phyloP scores from a whole-genome alignment of 2,329 filamentous ascomycete species.

The Fusarium sp. region DNA sequence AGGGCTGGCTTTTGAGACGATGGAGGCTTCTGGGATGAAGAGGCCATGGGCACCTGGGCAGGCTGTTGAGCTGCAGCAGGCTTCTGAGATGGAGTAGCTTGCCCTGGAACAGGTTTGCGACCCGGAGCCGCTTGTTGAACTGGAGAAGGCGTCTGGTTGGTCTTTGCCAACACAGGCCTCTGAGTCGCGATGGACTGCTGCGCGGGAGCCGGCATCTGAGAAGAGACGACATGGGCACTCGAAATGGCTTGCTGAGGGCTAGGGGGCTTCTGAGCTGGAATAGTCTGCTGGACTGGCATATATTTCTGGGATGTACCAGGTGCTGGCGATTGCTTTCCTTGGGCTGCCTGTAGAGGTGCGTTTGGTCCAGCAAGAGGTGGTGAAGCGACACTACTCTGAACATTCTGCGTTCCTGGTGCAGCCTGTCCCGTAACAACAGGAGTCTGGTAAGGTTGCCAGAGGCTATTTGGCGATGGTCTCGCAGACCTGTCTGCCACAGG shows the following conservation, averaged over 20 bases:
- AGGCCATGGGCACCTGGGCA: not conserved
- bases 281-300: rapidly evolving
- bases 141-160: not conserved
- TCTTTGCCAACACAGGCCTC: not conserved
- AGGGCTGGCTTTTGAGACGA: not conserved
- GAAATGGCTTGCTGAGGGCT: not conserved
- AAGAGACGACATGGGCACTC: not conserved
- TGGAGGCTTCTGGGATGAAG: not conserved
- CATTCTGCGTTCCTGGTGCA: not conserved
- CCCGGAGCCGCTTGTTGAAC: not conserved
- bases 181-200: not conserved
- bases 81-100: not conserved
- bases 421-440: not conserved
- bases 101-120: not conserved
- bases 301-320: not conserved
- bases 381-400: not conserved
- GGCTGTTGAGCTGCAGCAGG: not conserved
- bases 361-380: not conserved
- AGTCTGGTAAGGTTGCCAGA: not conserved
- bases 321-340: not conserved
- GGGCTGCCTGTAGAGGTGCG: not conserved
- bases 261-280: not conserved
- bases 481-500: not conserved
- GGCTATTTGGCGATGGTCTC: not conserved
- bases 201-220: not conserved